Base-by-base conservation (phyloP, 2,329 filamentous ascomycete genomes). In the Aureobasidium sp. region DNA sequence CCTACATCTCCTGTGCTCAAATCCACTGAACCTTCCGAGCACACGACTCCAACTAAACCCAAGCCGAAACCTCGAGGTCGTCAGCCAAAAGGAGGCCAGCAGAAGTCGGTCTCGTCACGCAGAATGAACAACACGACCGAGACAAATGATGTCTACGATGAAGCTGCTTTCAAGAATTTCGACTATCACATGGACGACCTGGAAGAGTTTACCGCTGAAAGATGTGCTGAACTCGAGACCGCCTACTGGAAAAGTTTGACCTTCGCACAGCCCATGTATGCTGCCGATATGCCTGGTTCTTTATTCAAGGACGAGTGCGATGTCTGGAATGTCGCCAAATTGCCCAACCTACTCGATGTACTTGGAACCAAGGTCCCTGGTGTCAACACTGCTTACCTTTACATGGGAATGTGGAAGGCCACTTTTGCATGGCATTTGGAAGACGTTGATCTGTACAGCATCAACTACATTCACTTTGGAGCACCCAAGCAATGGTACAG, bases 401-500 rank as follows among this genome's bases (percentile, higher is more conserved):
- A 98, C 66, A 78, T 98, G 56, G 93, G 93, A 38, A 98, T 98
- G 93, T 98, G 93, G 93, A 97, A 97, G 70, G 91, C 93, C 11
- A 97, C 93, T 0, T 98, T 98, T 68, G 93, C 93, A 7, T 98
- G 93, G 93, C 93, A 98, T 78, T 74, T 98, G 50, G 93, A 98
- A 68, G 93, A 98, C 67, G 91, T 98, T 37, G 93, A 98, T 72
- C 80, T 98, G 4, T 98, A 98, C 81, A 97, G 90, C 68, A 98
- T 98, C 78, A 98, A 98, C 73, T 98, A 96, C 68, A 90, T 98
- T 56, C 93, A 98, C 66, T 98, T 98, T 68, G 93, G 93, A 52
- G 93, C 93, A 1, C 93, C 93, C 0, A 98, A 98, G 71, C 93
- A 98, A 68, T 98, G 93, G 93, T 98, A 98, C 72, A 96, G 90